A percentile compares a stretch with the other conserved stretches of the same genome.
phyloP scores from a whole-genome alignment of 305 asterid species.

The Solanum hybrid region DNA sequence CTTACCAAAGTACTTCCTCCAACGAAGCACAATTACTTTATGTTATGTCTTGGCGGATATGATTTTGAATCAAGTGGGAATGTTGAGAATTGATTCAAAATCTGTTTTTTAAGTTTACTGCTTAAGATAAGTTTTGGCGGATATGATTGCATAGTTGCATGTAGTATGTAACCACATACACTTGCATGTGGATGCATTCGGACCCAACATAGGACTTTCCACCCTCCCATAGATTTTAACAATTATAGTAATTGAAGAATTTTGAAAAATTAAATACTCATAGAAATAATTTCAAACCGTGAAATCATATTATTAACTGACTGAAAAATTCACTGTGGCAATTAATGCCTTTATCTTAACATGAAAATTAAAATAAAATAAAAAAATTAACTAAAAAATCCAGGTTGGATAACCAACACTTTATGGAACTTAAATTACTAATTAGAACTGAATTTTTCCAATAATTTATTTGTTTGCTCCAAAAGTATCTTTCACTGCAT shows the following conservation, averaged over 20 bases:
- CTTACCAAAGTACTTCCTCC: not conserved
- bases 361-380: not conserved
- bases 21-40: not conserved
- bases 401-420: not conserved
- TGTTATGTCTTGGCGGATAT: not conserved
- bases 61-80: not conserved
- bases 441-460: not conserved
- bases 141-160: not conserved
- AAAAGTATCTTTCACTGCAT: slow-evolving; percentile 57
- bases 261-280: not conserved
- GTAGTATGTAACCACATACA: not conserved
- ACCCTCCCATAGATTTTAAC: not conserved
- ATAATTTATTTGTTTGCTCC: slow-evolving; percentile 44
- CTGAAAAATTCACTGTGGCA: not conserved
- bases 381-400: not conserved
- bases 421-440: not conserved
- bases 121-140: not conserved
- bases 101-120: not conserved
- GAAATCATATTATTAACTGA: not conserved
- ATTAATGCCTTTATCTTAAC: not conserved
- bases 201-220: not conserved
- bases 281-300: not conserved
- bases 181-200: not conserved
- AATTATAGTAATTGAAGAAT: not conserved
- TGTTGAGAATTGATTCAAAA: not conserved